These are phyloP conservation scores for Cercospora canescens DNA, from an alignment of 2,329 filamentous ascomycete genomes.

Conservation along the genomic window DNA sequence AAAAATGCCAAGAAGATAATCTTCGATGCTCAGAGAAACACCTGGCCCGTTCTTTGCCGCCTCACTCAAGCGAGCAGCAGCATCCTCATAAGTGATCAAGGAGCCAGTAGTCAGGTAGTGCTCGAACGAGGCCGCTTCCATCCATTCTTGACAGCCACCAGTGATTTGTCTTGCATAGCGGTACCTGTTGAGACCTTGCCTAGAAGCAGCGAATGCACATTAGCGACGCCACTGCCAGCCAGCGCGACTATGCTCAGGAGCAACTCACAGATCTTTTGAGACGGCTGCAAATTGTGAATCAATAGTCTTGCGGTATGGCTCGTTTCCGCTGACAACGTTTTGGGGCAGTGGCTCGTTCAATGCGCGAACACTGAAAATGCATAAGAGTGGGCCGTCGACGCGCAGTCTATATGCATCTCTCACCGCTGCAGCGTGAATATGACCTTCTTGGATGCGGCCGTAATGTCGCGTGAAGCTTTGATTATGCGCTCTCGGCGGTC, in stretches of 20 bases:
- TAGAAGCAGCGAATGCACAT: neutral
- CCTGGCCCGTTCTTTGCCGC: conserved; percentile 44
- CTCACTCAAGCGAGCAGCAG: conserved; percentile 42
- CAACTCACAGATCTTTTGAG: conserved; percentile 63
- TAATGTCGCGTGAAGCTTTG: conserved; percentile 90
- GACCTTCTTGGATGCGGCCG: conserved; percentile 93
- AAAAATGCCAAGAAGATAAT: conserved; percentile 89
- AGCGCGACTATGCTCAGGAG: neutral
- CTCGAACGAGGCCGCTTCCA: conserved; percentile 86
- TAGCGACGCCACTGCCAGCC: neutral
- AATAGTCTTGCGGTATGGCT: conserved; percentile 70
- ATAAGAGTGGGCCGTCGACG: neutral
- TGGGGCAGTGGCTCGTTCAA: conserved; percentile 62
- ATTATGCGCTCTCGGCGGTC: conserved; percentile 87
- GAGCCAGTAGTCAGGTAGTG: conserved; percentile 80
- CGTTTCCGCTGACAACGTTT: conserved; percentile 69
- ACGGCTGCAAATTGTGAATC: conserved; percentile 66
- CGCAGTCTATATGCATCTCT: neutral
- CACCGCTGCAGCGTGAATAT: conserved; percentile 84
- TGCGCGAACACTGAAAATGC: conserved; percentile 59
- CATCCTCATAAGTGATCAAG: conserved; percentile 68
- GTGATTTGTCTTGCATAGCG: conserved; percentile 80
- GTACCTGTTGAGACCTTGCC: conserved; percentile 71
- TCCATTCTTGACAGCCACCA: conserved; percentile 83
- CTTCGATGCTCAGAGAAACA: conserved; percentile 71